phyloP scores from a whole-genome alignment of 2,329 filamentous ascomycete genomes.

The Tolypocladium amazonense region DNA sequence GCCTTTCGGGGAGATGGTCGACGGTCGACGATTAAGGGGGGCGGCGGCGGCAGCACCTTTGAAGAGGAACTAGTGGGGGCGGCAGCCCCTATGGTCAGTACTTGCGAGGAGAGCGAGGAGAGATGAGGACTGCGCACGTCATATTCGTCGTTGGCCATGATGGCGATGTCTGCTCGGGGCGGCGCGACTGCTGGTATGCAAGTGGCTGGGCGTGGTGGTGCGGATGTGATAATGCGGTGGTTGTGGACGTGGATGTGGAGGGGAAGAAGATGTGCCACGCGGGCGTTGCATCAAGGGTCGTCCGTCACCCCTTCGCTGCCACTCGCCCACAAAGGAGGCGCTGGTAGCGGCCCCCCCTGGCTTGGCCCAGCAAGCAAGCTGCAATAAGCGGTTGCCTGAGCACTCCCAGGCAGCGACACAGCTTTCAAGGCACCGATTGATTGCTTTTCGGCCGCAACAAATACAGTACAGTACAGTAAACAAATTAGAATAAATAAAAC shows the following conservation, averaged over 20 bases:
- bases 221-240: constrained; percentile 1
- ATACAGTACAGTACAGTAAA: no score
- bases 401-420: background rate
- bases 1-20: constrained; percentile 3
- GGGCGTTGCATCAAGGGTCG: constrained; percentile 4
- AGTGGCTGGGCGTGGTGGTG: background rate
- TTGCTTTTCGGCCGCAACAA: background rate
- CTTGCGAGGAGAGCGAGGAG: constrained; percentile 11
- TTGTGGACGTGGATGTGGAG: constrained; percentile 9
- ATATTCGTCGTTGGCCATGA: constrained; percentile 99
- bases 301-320: background rate
- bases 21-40: constrained; percentile 12
- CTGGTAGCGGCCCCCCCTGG: background rate
- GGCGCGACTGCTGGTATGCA: background rate
- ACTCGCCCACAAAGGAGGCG: background rate
- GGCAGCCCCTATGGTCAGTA: constrained; percentile 19
- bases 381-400: background rate
- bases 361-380: background rate
- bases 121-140: constrained; percentile 58
- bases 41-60: constrained; percentile 57
- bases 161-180: constrained; percentile 22
- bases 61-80: constrained; percentile 75
- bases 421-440: background rate
- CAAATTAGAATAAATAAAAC: background rate
- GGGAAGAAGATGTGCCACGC: constrained; percentile 8